Evolutionary conservation across 2,329 filamentous ascomycete species (phyloP), one percentile per base, ranked within the genome.

Genomic region (Cladosporium sp.): DNA sequence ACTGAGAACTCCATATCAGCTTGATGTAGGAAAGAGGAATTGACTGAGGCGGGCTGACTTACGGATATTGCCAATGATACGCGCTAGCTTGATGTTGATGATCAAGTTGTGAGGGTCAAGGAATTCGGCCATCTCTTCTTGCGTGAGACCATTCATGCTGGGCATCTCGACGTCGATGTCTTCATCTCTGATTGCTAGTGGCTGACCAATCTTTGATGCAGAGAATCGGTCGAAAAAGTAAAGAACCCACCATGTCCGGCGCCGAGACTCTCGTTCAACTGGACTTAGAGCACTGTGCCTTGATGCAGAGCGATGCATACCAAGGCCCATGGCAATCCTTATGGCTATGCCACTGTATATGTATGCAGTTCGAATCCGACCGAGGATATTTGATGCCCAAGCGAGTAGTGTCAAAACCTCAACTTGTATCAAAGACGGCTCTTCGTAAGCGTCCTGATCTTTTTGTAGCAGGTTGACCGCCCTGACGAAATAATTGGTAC

Each of bases 341-440:
- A 81, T 71, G 1, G 79, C 78, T 0, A 75, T 77, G 15, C 79
- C 75, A 0, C 78, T 75, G 7, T 79, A 69, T 0, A 72, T 68
- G 40, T 79, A 78, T 11, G 78, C 76, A 1, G 74, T 74, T 40
- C 80, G 74, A 0, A 79, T 70, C 6, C 79, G 69, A 39, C 80
- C 80, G 1, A 80, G 64, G 2, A 73, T 69, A 1, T 78, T 71
- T 0, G 77, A 78, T 54, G 79, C 80, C 9, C 80, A 72, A 0
- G 75, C 76, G 2, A 81, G 70, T 2, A 81, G 69, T 0, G 80
- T 65, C 9, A 76, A 61, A 4, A 76, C 71, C 62, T 81, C 78
- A 8, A 81, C 73, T 5, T 76, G 69, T n/a, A 80, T 77, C 6
- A 80, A 66, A 0, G 71, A 71, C 0, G 78, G 76, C 1, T 77